Base-by-base conservation (phyloP, 2,329 filamentous ascomycete species). In the Ophioceras dolichostomum region DNA sequence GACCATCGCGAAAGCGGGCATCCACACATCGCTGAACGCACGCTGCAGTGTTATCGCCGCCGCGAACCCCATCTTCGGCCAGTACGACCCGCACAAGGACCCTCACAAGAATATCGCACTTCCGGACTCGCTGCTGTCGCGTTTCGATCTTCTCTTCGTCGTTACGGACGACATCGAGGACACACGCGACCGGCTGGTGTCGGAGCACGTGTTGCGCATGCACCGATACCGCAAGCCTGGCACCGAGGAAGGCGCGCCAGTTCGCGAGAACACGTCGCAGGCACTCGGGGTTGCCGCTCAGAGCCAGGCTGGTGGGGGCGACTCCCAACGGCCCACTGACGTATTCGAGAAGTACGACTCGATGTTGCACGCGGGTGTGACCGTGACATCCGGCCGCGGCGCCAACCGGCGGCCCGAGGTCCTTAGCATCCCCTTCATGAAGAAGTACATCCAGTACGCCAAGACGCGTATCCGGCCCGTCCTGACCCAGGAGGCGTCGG, bases 151-250 rank as follows among this genome's bases (percentile, higher is more conserved):
- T 49, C 69, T 98, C 2, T 98, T 98, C 53, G 83, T 98, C 33
- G 88, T 98, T 32, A 98, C 91, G 2, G 91, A 98, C 56, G 91
- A 98, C 51, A 96, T 98, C 45, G 89, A 98, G 51, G 91, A 98
- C 54, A 77, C 84, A 3, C 74, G 86, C 36, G 91, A 98, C 59
- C 74, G 91, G 34, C 80, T 87, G 53, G 76, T 98, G 10, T 96
- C 89, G 0, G 91, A 98, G 60, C 91, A 98, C 52, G 91, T 98
- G 39, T 70, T 98, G 22, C 84, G 89, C 40, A 96, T 96, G 88
- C 91, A 98, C 55, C 73, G 87, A 34, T 98, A 95, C 62, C 84
- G 91, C 37, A 82, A 91, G 50, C 81, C 88, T 3, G 89, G 89
- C 33, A 87, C 79, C 0, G 91, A 98, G 55, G 93, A 98, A 59